These are phyloP conservation scores for Dothiorella sarmentorum DNA, from an alignment of 2,329 filamentous ascomycete genomes.

Conservation along the genomic window DNA sequence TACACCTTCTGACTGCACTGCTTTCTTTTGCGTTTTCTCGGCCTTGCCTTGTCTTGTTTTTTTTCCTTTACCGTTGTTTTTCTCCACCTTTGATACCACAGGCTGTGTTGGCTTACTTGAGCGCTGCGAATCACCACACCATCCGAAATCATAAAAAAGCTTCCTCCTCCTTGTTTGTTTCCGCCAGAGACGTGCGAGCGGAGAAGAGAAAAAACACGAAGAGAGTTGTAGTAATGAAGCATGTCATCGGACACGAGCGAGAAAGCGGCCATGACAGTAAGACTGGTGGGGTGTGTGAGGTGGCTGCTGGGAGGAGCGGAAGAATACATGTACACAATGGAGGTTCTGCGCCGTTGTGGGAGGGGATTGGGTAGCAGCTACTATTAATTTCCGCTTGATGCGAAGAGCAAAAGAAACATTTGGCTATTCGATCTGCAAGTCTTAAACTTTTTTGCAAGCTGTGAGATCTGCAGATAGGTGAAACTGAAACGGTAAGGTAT, in stretches of 20 bases:
- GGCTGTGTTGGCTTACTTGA: constrained; percentile 20
- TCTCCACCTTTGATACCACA: constrained; percentile 17
- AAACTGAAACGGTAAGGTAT: background rate
- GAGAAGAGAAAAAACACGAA: background rate
- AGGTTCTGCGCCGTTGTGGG: background rate
- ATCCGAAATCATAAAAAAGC: constrained; percentile 18
- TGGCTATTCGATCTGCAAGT: background rate
- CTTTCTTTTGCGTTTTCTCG: constrained; percentile 8
- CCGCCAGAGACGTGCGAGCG: background rate
- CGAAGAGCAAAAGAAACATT: background rate
- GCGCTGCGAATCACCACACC: constrained; percentile 17
- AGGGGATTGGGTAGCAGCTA: background rate
- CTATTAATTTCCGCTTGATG: background rate
- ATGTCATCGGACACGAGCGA: constrained; percentile 9
- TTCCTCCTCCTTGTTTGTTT: constrained; percentile 2
- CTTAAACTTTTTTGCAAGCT: background rate
- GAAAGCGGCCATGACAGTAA: background rate
- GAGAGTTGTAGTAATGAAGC: constrained; percentile 14
- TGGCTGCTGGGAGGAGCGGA: background rate
- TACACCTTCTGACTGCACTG: constrained; percentile 3
- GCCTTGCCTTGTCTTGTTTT: background rate
- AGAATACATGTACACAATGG: background rate
- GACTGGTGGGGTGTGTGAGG: background rate
- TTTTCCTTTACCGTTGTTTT: constrained; percentile 7
- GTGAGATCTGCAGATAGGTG: background rate